A percentile compares a stretch with the other conserved stretches of the same genome.
These are phyloP conservation scores for Arthrobotrys iridis DNA, from an alignment of 2,329 filamentous ascomycete genomes.

Conservation along the genomic window DNA sequence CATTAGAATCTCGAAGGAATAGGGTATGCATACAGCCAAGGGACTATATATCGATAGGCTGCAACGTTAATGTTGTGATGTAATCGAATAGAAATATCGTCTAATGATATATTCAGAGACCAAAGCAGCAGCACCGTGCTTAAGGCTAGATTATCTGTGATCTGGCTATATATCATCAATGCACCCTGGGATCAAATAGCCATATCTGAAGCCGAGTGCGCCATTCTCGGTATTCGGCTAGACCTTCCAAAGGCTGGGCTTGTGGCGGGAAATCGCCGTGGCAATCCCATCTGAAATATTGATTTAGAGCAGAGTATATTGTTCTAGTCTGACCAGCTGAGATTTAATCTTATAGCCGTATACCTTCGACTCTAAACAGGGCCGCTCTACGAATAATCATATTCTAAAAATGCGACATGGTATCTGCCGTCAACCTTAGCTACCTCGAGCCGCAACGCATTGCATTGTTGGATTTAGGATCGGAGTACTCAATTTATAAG, in stretches of 20 bases:
- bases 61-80: neutral
- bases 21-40: neutral
- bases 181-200: slow-evolving; percentile 2
- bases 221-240: neutral
- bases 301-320: too few relatives aligned
- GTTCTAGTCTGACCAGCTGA: too few relatives aligned
- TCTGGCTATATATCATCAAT: neutral
- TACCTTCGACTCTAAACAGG: too few relatives aligned
- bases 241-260: neutral
- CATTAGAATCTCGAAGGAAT: too few relatives aligned
- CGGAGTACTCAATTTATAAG: too few relatives aligned
- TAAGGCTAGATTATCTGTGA: neutral
- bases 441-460: neutral
- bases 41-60: neutral
- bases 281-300: too few relatives aligned
- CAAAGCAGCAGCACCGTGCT: neutral
- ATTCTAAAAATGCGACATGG: too few relatives aligned
- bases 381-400: too few relatives aligned
- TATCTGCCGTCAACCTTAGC: too few relatives aligned
- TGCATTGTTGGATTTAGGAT: neutral
- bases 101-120: neutral
- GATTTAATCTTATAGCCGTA: too few relatives aligned
- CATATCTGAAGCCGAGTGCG: slow-evolving; percentile 1
- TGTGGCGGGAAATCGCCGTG: neutral
- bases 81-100: too few relatives aligned